Conservation (phyloP, 805 yeast species). For the Debaryomyces hansenii region DNA sequence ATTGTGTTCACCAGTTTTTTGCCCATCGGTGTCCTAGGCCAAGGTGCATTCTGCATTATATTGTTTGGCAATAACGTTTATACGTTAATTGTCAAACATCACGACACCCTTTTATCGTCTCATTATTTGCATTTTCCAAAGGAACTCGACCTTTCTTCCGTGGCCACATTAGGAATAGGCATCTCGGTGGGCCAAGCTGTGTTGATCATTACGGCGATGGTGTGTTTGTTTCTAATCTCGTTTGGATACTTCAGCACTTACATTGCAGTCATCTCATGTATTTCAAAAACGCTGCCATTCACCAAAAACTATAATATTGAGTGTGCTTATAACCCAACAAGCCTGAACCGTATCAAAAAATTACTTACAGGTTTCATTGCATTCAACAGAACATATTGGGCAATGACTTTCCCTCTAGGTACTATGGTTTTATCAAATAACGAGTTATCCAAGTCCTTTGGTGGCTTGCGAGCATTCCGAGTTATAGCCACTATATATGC, state of each 20-base stretch:
- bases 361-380: slow-evolving; percentile 15
- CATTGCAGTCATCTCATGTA: slow-evolving; percentile 32
- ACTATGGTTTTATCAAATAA: slow-evolving; percentile 67
- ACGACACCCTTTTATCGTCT: slow-evolving; percentile 12
- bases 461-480: slow-evolving; percentile 55
- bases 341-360: slow-evolving; percentile 1
- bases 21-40: slow-evolving; percentile 85
- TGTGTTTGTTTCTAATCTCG: slow-evolving; percentile 48
- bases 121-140: slow-evolving; percentile 20
- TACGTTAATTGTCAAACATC: slow-evolving; percentile 16
- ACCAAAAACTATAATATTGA: slow-evolving; percentile 25
- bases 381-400: slow-evolving; percentile 47
- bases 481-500: slow-evolving; percentile 65
- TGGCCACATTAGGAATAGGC: slow-evolving; percentile 7
- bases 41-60: slow-evolving; percentile 71
- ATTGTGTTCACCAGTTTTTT: slow-evolving; percentile 67
- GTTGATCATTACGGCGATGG: slow-evolving; percentile 22
- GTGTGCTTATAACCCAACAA: slow-evolving; percentile 11
- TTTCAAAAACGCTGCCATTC: slow-evolving; percentile 45
- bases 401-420: slow-evolving; percentile 88
- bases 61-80: slow-evolving; percentile 48
- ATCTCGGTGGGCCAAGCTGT: slow-evolving; percentile 10
- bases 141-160: neutral
- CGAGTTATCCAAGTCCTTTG: slow-evolving; percentile 48
- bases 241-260: slow-evolving; percentile 56